phyloP scores from a whole-genome alignment of 306 rosid species.

The Lagenaria siceraria region DNA sequence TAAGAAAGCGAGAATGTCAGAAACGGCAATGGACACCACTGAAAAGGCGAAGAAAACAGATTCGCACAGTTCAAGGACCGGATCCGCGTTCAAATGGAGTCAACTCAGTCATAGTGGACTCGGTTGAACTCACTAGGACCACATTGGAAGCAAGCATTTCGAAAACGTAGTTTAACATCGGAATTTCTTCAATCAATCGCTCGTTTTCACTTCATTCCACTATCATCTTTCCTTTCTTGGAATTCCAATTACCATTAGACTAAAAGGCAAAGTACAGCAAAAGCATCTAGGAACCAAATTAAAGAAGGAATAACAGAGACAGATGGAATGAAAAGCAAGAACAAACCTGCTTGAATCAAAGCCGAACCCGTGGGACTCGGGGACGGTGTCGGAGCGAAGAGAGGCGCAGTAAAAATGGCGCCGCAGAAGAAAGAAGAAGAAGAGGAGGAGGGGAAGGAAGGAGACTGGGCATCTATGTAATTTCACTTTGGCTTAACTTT shows the following conservation, averaged over 20 bases:
- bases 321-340: not conserved
- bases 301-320: not conserved
- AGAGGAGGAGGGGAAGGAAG: slow-evolving; percentile 1
- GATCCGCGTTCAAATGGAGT: slow-evolving; percentile 16
- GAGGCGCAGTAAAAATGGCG: slow-evolving; percentile 11
- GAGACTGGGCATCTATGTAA: slow-evolving; percentile 7
- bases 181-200: slow-evolving; percentile 6
- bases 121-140: slow-evolving; percentile 2
- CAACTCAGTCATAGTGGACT: slow-evolving; percentile 8
- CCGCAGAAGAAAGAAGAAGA: slow-evolving; percentile 12
- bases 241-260: not conserved
- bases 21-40: not conserved
- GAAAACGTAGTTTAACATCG: slow-evolving; percentile 1
- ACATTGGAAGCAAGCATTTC: slow-evolving; percentile 14
- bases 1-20: slow-evolving; percentile 2
- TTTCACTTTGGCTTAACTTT: not conserved
- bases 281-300: not conserved
- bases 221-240: not conserved
- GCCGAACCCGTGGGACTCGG: slow-evolving; percentile 1
- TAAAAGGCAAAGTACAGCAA: slow-evolving; percentile 3
- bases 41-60: not conserved
- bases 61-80: slow-evolving; percentile 6
- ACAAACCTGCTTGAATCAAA: not conserved
- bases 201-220: not conserved
- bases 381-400: slow-evolving; percentile 1